Conservation (phyloP, 78 protist genomes). For the Dictyostelium intermedium region DNA sequence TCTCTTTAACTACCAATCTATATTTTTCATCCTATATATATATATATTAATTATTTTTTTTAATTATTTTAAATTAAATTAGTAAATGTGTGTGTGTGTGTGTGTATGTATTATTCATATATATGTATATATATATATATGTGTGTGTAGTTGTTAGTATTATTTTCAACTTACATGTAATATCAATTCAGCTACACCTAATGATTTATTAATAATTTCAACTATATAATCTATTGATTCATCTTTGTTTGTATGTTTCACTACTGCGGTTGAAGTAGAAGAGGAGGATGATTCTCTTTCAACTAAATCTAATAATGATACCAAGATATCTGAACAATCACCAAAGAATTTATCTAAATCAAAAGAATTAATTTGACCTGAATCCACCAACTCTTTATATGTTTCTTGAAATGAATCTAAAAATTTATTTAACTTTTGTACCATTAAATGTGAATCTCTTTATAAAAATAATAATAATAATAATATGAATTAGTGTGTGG, state of each 20-base stretch:
- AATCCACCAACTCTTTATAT: conserved; percentile 59
- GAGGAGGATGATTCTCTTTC: conserved; percentile 37
- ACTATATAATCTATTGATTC: conserved; percentile 13
- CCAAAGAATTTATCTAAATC: conserved; percentile 68
- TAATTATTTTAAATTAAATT: background rate
- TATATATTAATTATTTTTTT: background rate
- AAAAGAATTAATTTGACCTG: conserved; percentile 65
- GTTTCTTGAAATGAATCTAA: conserved; percentile 77
- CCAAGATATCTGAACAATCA: conserved; percentile 75
- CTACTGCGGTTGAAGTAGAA: background rate
- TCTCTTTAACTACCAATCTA: conserved; percentile 65
- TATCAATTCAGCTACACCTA: conserved; percentile 72
- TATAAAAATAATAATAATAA: background rate
- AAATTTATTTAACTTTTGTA: conserved; percentile 32
- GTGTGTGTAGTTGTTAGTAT: background rate
- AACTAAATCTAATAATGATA: conserved; percentile 50
- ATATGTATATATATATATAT: background rate
- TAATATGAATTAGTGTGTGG: too few relatives aligned
- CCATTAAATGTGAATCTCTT: conserved; percentile 52
- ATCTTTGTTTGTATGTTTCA: background rate
- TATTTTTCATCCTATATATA: conserved; percentile 64
- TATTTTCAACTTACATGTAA: conserved; percentile 41
- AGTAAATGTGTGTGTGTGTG: too few relatives aligned
- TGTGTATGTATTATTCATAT: background rate
- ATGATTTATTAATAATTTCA: conserved; percentile 45